Evolutionary conservation across 805 yeast genomes (phyloP).

Genomic region (Ogataea pignaliae): DNA sequence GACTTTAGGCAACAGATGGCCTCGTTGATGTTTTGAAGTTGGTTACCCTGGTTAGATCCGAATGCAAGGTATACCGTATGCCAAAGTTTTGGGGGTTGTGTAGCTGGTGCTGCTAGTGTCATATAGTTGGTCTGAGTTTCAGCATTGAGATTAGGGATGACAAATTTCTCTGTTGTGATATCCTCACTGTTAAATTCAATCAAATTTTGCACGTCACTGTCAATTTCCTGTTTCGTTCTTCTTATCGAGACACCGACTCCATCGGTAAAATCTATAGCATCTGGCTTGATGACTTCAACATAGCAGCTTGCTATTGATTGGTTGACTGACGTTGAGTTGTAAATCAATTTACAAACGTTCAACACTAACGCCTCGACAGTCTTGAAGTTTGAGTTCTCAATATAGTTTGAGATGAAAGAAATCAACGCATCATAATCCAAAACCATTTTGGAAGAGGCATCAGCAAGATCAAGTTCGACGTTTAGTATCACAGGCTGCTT

Average conservation of each 20-base stretch:
- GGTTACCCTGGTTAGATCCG: constrained; percentile 84
- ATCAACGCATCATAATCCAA: constrained; percentile 39
- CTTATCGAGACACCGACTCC: constrained; percentile 84
- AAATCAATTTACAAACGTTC: constrained; percentile 46
- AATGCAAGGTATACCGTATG: constrained; percentile 75
- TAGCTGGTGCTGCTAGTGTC: too few species aligned
- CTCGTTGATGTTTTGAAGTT: constrained; percentile 50
- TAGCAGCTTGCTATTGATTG: constrained; percentile 16
- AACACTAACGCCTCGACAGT: constrained; percentile 92
- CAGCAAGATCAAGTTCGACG: constrained; percentile 38
- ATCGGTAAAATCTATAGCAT: constrained; percentile 80
- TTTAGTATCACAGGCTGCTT: constrained; percentile 71
- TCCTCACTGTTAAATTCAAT: constrained; percentile 19
- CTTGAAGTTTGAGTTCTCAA: constrained; percentile 77
- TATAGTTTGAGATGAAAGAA: constrained; percentile 48
- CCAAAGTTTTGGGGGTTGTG: too few species aligned
- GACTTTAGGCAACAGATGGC: constrained; percentile 48
- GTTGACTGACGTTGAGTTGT: constrained; percentile 5
- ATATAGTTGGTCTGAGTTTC: constrained; percentile 12
- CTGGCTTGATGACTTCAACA: constrained; percentile 80
- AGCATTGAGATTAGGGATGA: constrained; percentile 27
- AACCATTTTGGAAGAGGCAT: constrained; percentile 15
- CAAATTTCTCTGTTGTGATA: constrained; percentile 14
- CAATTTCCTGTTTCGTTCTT: constrained; percentile 42
- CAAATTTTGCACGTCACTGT: constrained; percentile 5